Percentiles rank a stretch among this genome's conserved stretches.
phyloP scores from a whole-genome alignment of 305 asterid genomes.

The Fraxinus xanthoxyloides region DNA sequence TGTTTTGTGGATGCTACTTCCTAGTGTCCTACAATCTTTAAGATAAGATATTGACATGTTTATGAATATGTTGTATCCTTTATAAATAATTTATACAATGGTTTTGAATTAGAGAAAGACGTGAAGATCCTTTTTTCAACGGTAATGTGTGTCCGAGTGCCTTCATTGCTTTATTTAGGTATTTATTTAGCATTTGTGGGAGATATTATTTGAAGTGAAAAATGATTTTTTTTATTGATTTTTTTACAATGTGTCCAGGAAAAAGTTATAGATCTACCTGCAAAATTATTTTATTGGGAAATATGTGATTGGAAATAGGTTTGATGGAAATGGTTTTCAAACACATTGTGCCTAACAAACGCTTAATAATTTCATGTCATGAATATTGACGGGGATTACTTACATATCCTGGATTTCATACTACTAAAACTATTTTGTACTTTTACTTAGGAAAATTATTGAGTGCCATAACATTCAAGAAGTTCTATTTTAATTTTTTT shows the following conservation, averaged over 20 bases:
- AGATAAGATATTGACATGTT: neutral
- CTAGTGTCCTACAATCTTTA: neutral
- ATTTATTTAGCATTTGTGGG: neutral
- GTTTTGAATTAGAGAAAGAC: neutral
- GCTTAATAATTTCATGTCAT: slow-evolving; percentile 1
- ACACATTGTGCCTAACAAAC: neutral
- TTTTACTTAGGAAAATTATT: neutral
- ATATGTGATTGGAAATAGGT: neutral
- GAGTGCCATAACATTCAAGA: slow-evolving; percentile 3
- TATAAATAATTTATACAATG: neutral
- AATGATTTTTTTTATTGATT: neutral
- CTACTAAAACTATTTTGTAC: neutral
- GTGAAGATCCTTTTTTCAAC: neutral
- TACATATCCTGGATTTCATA: neutral
- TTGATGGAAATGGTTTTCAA: neutral
- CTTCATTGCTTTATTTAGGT: slow-evolving; percentile 2
- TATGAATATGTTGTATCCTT: neutral
- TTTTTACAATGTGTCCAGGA: neutral
- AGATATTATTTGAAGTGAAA: neutral
- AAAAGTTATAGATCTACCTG: neutral
- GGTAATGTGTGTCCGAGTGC: neutral
- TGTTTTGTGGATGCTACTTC: neutral
- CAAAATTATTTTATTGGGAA: neutral
- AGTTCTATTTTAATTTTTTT: neutral
- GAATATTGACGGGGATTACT: neutral